Evolutionary conservation across 257 asterid genomes (phyloP).

Genomic region (Hygrophila difformis): DNA sequence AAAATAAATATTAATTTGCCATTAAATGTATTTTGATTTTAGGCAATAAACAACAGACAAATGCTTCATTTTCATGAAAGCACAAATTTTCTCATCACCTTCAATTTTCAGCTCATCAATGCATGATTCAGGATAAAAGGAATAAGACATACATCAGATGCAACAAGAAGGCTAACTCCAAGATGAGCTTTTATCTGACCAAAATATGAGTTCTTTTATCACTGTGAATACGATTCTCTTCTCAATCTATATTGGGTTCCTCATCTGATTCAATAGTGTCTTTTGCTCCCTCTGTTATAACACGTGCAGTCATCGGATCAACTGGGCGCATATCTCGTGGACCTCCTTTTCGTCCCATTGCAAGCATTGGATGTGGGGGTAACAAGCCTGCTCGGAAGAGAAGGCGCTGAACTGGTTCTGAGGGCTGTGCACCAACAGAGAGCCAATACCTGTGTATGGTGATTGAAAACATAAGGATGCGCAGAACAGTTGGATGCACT

Average conservation of each 20-base stretch:
- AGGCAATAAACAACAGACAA: no score
- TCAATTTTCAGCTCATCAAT: no score
- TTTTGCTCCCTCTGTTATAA: conserved; percentile 26
- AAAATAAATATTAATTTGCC: no score
- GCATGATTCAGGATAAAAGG: no score
- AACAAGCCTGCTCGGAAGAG: conserved; percentile 78
- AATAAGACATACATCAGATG: no score
- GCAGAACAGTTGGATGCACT: background rate
- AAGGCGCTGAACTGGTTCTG: conserved; percentile 83
- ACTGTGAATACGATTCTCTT: conserved; percentile 13
- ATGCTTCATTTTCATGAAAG: no score
- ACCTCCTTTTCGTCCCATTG: conserved; percentile 93
- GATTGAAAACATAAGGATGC: conserved; percentile 8
- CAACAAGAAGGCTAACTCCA: no score
- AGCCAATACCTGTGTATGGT: conserved; percentile 77
- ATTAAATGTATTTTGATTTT: no score
- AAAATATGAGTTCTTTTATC: conserved; percentile 5
- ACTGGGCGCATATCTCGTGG: conserved; percentile 68
- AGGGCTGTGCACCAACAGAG: conserved; percentile 94
- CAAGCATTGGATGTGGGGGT: conserved; percentile 90
- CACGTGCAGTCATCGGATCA: conserved; percentile 78
- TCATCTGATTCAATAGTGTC: conserved; percentile 4
- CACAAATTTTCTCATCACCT: no score
- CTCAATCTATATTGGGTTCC: conserved; percentile 20
- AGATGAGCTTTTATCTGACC: no score